These are phyloP conservation scores for Brasenia schreberi DNA, from an alignment of 164 flowering plant species.

Conservation along the genomic window DNA sequence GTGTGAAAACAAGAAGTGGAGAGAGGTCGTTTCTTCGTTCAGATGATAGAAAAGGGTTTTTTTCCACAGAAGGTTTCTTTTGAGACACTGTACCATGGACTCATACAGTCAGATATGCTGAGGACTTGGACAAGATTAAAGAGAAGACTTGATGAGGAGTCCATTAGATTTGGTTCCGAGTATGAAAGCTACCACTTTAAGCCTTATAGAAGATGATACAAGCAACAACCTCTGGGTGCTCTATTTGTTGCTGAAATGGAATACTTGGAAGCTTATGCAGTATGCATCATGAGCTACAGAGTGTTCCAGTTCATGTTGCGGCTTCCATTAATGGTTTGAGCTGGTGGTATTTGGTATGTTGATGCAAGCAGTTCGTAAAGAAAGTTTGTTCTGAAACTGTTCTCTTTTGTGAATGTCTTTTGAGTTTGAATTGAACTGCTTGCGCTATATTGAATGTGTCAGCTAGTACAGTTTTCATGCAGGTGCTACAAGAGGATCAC, in stretches of 20 bases:
- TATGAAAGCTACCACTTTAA: slow-evolving; percentile 56
- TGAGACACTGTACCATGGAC: slow-evolving; percentile 73
- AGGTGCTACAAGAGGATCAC: no score
- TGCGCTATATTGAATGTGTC: no score
- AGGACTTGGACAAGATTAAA: slow-evolving; percentile 95
- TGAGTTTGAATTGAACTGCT: no score
- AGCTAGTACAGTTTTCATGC: no score
- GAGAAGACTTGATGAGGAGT: slow-evolving; percentile 85
- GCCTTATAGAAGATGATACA: slow-evolving; percentile 64
- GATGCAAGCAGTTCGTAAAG: no score
- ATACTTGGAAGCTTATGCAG: background rate
- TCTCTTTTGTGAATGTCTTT: no score
- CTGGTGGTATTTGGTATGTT: no score
- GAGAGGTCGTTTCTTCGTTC: slow-evolving; percentile 53
- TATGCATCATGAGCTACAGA: background rate
- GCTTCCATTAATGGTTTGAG: no score
- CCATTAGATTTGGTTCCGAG: slow-evolving; percentile 65
- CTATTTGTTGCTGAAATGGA: background rate
- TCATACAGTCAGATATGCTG: slow-evolving; percentile 81
- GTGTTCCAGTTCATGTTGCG: no score
- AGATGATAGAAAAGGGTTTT: slow-evolving; percentile 93
- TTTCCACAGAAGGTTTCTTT: slow-evolving; percentile 87
- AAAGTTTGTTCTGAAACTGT: no score
- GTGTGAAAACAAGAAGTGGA: slow-evolving; percentile 70
- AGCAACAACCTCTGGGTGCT: background rate